A percentile compares a stretch with the other conserved stretches of the same genome.
These are phyloP conservation scores for Fusarium cicatricum DNA, from an alignment of 2,329 filamentous ascomycete species.

Conservation along the genomic window DNA sequence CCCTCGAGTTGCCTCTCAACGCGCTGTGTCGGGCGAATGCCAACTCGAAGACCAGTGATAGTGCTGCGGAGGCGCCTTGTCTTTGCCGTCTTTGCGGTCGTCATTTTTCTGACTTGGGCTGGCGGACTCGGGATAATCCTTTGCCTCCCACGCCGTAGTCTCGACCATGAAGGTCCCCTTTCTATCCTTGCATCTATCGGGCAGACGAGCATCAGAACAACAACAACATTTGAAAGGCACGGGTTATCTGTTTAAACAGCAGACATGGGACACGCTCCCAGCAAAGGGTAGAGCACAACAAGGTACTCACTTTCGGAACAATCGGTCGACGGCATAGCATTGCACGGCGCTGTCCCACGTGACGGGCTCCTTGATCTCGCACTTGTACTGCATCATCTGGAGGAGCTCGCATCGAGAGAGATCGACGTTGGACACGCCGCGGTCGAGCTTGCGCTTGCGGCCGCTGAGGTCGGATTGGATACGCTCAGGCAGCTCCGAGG, in stretches of 20 bases:
- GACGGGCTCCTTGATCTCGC: slow-evolving; percentile 60
- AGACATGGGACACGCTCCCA: no score
- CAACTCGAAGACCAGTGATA: slow-evolving; percentile 49
- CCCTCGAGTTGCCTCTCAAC: slow-evolving; percentile 3
- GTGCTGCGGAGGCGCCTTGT: slow-evolving; percentile 34
- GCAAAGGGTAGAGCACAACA: no score
- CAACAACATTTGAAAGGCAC: not conserved
- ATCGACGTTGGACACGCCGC: slow-evolving; percentile 53
- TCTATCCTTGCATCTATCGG: slow-evolving; percentile 64
- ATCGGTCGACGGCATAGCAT: slow-evolving; percentile 66
- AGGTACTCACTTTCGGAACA: slow-evolving; percentile 66
- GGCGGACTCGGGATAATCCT: slow-evolving; percentile 26
- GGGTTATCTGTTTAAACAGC: no score
- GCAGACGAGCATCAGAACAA: slow-evolving; percentile 6
- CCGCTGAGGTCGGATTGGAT: slow-evolving; percentile 59
- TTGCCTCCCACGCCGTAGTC: slow-evolving; percentile 69
- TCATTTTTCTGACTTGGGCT: slow-evolving; percentile 12
- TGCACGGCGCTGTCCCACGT: slow-evolving; percentile 56
- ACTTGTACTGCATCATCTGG: slow-evolving; percentile 68
- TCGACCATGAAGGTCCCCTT: slow-evolving; percentile 67
- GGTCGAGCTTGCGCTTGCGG: slow-evolving; percentile 60
- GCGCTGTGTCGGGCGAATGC: slow-evolving; percentile 45
- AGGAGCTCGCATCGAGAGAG: slow-evolving; percentile 64
- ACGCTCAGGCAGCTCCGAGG: slow-evolving; percentile 57
- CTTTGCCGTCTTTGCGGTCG: slow-evolving; percentile 23